phyloP scores from a whole-genome alignment of 2,329 filamentous ascomycete species.

The Fusarium sp. region DNA sequence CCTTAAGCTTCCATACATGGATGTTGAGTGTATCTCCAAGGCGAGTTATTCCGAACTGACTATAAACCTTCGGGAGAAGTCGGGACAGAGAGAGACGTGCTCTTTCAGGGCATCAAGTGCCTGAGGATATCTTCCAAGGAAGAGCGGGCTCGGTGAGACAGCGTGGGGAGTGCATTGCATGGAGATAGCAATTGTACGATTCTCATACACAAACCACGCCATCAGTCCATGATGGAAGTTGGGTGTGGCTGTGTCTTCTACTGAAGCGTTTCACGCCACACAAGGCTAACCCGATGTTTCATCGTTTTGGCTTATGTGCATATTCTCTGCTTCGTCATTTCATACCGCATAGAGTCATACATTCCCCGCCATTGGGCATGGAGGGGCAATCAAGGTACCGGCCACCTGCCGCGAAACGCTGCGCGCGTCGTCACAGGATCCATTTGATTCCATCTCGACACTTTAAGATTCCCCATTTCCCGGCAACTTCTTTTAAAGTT shows the following conservation, averaged over 20 bases:
- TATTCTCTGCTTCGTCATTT: neutral
- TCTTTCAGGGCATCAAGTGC: slow-evolving; percentile 5
- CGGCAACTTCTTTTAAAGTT: slow-evolving; percentile 31
- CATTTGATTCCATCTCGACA: slow-evolving; percentile 30
- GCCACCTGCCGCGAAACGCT: slow-evolving; percentile 13
- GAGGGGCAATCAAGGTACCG: slow-evolving; percentile 42
- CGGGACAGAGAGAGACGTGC: slow-evolving; percentile 5
- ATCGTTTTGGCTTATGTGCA: neutral
- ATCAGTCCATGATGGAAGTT: slow-evolving; percentile 28
- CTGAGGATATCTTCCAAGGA: slow-evolving; percentile 14
- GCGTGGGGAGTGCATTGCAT: slow-evolving; percentile 25
- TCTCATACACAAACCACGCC: slow-evolving; percentile 36
- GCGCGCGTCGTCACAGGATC: slow-evolving; percentile 39
- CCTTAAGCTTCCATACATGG: slow-evolving; percentile 11
- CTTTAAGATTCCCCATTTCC: neutral
- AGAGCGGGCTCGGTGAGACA: slow-evolving; percentile 26
- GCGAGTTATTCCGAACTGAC: slow-evolving; percentile 12
- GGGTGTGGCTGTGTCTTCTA: slow-evolving; percentile 6
- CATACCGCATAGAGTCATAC: slow-evolving; percentile 14
- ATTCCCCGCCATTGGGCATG: slow-evolving; percentile 37
- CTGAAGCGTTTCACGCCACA: neutral
- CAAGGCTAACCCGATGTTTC: neutral
- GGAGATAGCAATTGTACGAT: slow-evolving; percentile 39
- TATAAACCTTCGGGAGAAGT: slow-evolving; percentile 9
- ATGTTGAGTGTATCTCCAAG: slow-evolving; percentile 7